These are phyloP conservation scores for Linaria vulgaris DNA, from an alignment of 257 asterid species.

Conservation along the genomic window DNA sequence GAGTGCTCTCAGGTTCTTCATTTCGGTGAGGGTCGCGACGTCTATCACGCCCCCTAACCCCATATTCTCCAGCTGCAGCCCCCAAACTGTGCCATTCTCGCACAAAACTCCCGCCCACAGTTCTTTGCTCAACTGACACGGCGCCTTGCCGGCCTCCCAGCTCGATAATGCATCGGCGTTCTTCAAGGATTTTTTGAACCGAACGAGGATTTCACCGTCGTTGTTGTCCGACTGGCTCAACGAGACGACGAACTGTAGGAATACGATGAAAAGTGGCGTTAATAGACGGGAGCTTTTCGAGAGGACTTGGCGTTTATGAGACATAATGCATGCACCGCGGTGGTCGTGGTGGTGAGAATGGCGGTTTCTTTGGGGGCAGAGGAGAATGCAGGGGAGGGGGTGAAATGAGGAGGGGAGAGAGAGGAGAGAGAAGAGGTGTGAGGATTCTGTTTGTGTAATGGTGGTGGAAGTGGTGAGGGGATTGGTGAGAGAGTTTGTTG, in stretches of 20 bases:
- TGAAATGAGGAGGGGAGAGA: not conserved
- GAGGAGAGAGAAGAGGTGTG: not conserved
- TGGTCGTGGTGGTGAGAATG: constrained; percentile 22
- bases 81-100: constrained; percentile 38
- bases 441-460: not conserved
- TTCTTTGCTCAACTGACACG: constrained; percentile 34
- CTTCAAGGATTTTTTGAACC: constrained; percentile 39
- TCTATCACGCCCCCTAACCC: constrained; percentile 50
- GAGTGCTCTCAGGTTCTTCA: constrained; percentile 41
- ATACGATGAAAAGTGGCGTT: not conserved
- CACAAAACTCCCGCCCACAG: constrained; percentile 50
- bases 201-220: constrained; percentile 45
- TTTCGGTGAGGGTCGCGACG: constrained; percentile 35
- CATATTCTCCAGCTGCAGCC: constrained; percentile 48
- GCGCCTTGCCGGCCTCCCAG: constrained; percentile 37
- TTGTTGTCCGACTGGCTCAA: constrained; percentile 21
- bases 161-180: constrained; percentile 28
- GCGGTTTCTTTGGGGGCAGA: constrained; percentile 29
- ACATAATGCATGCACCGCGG: constrained; percentile 63
- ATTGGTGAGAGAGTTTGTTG: not conserved
- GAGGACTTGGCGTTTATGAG: constrained; percentile 14
- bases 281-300: constrained; percentile 1
- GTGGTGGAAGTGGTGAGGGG: not conserved
- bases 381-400: constrained; percentile 31
- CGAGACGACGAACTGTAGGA: constrained; percentile 4